phyloP scores from a whole-genome alignment of 2,329 filamentous ascomycete species.

The Tricladium varicosporioides region DNA sequence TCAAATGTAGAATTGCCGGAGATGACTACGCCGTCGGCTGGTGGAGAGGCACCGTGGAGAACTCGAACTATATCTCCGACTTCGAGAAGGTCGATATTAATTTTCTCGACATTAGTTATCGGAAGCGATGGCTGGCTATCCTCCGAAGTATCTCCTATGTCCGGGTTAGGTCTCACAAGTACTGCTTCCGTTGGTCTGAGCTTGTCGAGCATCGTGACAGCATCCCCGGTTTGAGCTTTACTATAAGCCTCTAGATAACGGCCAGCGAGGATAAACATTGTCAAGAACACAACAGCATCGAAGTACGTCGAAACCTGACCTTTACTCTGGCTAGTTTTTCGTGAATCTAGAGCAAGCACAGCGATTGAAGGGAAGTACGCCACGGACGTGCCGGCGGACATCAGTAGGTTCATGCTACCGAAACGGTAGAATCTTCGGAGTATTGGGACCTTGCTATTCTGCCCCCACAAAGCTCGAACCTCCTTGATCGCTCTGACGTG shows the following conservation, averaged over 20 bases:
- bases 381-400: conserved; percentile 83
- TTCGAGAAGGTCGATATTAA: conserved; percentile 60
- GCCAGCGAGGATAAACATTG: conserved; percentile 76
- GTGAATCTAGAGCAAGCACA: background rate
- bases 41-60: conserved; percentile 76
- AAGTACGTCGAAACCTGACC: conserved; percentile 62
- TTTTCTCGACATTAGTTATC: conserved; percentile 13
- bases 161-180: conserved; percentile 51
- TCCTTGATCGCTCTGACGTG: conserved; percentile 79
- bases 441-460: conserved; percentile 69
- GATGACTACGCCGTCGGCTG: conserved; percentile 73
- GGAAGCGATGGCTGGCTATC: background rate
- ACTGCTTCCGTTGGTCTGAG: conserved; percentile 75
- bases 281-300: conserved; percentile 89
- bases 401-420: conserved; percentile 94
- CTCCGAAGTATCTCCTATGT: conserved; percentile 5
- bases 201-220: conserved; percentile 75
- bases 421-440: conserved; percentile 83
- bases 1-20: conserved; percentile 70
- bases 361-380: conserved; percentile 82
- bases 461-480: conserved; percentile 73
- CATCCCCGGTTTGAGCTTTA: conserved; percentile 86
- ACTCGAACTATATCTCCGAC: conserved; percentile 73
- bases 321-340: conserved; percentile 65
- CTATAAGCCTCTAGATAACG: conserved; percentile 82